A percentile compares a stretch with the other conserved stretches of the same genome.
These are phyloP conservation scores for Alnus glutinosa DNA, from an alignment of 306 rosid genomes.

Conservation along the genomic window DNA sequence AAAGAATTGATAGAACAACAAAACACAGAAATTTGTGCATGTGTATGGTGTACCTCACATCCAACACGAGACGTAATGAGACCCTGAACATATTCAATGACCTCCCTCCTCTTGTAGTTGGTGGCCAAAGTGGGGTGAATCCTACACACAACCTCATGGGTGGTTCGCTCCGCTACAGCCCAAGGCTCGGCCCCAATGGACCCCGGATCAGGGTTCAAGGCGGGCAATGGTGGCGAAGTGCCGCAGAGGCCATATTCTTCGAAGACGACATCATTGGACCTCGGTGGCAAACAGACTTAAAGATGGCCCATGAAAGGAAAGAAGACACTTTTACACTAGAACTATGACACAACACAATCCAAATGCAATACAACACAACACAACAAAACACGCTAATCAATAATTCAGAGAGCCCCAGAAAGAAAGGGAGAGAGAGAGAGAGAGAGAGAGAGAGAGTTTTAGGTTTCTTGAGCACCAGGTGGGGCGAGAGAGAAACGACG, in stretches of 20 bases:
- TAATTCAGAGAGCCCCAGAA: background rate
- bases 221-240: conserved; percentile 24
- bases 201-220: conserved; percentile 16
- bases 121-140: conserved; percentile 44
- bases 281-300: conserved; percentile 6
- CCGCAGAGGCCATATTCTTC: conserved; percentile 1
- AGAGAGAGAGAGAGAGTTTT: background rate
- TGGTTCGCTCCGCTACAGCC: conserved; percentile 31
- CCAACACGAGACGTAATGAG: conserved; percentile 26
- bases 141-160: conserved; percentile 18
- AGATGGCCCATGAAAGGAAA: conserved; percentile 20
- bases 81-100: conserved; percentile 35
- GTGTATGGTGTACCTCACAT: conserved; percentile 33
- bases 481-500: background rate
- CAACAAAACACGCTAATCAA: background rate
- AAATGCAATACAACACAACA: background rate
- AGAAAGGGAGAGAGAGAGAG: background rate
- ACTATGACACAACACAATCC: background rate
- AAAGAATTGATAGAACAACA: background rate
- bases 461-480: background rate
- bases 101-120: conserved; percentile 36
- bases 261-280: conserved; percentile 4
- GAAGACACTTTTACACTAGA: background rate
- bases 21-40: background rate
- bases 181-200: conserved; percentile 28